These are phyloP conservation scores for Mitragyna speciosa DNA, from an alignment of 257 asterid genomes.

Conservation along the genomic window DNA sequence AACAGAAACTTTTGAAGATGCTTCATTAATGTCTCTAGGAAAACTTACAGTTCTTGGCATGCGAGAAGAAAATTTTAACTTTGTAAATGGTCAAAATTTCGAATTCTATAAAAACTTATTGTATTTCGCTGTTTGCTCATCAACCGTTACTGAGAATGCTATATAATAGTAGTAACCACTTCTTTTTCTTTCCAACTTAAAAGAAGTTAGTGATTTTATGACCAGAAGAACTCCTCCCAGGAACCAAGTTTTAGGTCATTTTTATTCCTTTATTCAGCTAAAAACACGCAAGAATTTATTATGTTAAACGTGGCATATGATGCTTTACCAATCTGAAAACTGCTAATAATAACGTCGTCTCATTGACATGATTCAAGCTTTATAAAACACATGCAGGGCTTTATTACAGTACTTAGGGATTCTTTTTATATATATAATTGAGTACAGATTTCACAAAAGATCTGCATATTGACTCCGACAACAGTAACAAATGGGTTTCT, in stretches of 20 bases:
- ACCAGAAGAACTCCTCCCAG: background rate
- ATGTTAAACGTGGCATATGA: background rate
- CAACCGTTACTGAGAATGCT: background rate
- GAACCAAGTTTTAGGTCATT: too few relatives aligned
- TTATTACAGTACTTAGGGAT: background rate
- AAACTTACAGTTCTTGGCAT: background rate
- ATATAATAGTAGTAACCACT: background rate
- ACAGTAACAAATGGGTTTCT: background rate
- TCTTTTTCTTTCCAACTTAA: background rate
- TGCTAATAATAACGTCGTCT: background rate
- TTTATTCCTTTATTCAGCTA: background rate
- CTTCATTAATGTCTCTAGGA: background rate
- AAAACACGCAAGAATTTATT: too few relatives aligned
- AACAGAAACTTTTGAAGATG: background rate
- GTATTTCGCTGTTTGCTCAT: background rate
- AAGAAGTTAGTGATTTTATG: background rate
- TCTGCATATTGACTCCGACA: too few relatives aligned
- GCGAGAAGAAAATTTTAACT: background rate
- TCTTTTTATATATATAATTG: too few relatives aligned
- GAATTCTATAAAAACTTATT: too few relatives aligned
- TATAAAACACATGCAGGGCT: background rate
- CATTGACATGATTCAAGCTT: background rate
- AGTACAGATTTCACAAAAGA: too few relatives aligned
- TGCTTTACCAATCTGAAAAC: background rate
- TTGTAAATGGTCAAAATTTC: background rate